Evolutionary conservation across 1,139 yeast genomes (phyloP).

Genomic region (Taiozyma sp.): DNA sequence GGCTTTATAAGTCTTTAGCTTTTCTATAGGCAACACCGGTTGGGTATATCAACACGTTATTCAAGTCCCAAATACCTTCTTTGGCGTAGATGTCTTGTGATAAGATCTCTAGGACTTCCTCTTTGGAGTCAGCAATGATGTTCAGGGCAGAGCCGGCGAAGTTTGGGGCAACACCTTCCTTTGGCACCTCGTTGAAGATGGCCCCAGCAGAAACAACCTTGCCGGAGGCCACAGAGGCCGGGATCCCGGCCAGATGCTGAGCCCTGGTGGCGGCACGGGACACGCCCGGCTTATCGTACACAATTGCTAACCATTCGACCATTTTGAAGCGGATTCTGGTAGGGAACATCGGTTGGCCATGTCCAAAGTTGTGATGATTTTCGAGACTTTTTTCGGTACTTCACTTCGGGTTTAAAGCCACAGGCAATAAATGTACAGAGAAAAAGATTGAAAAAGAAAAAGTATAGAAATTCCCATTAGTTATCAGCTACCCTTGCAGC

Average conservation of each 20-base stretch:
- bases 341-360: neutral
- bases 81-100: slow-evolving; percentile 57
- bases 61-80: slow-evolving; percentile 74
- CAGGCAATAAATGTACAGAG: no score
- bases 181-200: slow-evolving; percentile 40
- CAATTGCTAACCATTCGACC: slow-evolving; percentile 65
- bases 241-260: slow-evolving; percentile 52
- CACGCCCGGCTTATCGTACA: slow-evolving; percentile 62
- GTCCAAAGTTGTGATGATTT: neutral
- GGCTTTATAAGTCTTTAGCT: slow-evolving; percentile 24
- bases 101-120: slow-evolving; percentile 58
- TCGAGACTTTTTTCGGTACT: neutral
- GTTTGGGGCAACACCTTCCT: slow-evolving; percentile 38
- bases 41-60: slow-evolving; percentile 56
- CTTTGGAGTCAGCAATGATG: slow-evolving; percentile 54
- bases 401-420: no score
- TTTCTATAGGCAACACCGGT: slow-evolving; percentile 40
- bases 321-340: slow-evolving; percentile 18
- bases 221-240: slow-evolving; percentile 45
- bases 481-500: no score
- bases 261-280: slow-evolving; percentile 44
- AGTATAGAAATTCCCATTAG: no score
- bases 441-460: no score
- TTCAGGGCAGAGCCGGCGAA: slow-evolving; percentile 72
- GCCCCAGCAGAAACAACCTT: slow-evolving; percentile 63